A percentile compares a stretch with the other conserved stretches of the same genome.
Conservation (phyloP, 2,329 filamentous ascomycete species). For the Aureobasidium melanogenum region DNA sequence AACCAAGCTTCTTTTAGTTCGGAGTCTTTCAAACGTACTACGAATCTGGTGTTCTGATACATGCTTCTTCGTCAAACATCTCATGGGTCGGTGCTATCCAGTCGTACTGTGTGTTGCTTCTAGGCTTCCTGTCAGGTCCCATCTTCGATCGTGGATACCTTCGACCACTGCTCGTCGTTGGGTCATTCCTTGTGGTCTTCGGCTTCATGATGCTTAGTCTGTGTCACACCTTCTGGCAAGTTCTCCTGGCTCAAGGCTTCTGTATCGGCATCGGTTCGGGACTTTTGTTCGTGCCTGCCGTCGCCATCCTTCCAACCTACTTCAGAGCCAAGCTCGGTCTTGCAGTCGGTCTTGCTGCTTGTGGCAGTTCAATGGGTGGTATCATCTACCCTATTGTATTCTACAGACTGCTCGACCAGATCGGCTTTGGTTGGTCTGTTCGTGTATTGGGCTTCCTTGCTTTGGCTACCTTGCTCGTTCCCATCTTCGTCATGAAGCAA, state of each 20-base stretch:
- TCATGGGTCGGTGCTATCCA: constrained; percentile 24
- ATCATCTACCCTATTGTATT: constrained; percentile 44
- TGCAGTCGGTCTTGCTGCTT: constrained; percentile 39
- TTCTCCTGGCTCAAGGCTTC: constrained; percentile 44
- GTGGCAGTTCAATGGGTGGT: constrained; percentile 43
- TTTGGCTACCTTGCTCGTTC: constrained; percentile 33
- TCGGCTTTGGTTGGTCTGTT: constrained; percentile 48
- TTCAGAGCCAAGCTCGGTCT: constrained; percentile 40
- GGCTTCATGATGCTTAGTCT: constrained; percentile 36
- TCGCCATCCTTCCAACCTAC: constrained; percentile 37
- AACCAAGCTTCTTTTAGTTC: constrained; percentile 6
- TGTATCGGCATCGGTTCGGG: constrained; percentile 35
- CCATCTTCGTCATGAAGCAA: constrained; percentile 18
- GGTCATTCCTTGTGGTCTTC: constrained; percentile 23
- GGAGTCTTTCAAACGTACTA: constrained; percentile 16
- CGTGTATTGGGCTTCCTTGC: constrained; percentile 45
- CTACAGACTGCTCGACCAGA: constrained; percentile 35
- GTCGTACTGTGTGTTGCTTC: constrained; percentile 19
- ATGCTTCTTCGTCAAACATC: constrained; percentile 18
- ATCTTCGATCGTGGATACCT: constrained; percentile 11
- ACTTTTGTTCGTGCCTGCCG: constrained; percentile 36
- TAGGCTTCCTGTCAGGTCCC: constrained; percentile 8
- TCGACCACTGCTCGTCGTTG: constrained; percentile 2
- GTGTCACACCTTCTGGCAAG: constrained; percentile 42
- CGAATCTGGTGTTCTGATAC: constrained; percentile 14